Conservation (phyloP, 2,329 filamentous ascomycete genomes). For the Davidsoniella virescens region DNA sequence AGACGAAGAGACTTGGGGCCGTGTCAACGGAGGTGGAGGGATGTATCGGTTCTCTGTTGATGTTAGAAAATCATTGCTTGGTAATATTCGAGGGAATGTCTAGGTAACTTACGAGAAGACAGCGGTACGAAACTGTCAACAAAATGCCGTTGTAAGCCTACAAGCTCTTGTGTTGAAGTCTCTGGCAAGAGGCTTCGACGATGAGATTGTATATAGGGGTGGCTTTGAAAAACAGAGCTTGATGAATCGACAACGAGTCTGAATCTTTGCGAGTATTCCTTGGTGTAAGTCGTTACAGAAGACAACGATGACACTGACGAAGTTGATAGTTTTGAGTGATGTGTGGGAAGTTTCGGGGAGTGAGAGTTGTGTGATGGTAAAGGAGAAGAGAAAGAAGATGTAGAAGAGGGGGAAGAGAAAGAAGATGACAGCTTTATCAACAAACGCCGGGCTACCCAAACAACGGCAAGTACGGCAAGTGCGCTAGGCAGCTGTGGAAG, state of each 20-base stretch:
- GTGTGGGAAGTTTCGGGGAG: neutral
- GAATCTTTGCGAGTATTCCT: neutral
- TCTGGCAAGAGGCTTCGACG: neutral
- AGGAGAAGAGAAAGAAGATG: neutral
- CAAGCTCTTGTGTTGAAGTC: neutral
- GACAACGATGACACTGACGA: neutral
- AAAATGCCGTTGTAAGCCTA: constrained; percentile 6
- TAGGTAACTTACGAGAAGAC: neutral
- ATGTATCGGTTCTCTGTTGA: neutral
- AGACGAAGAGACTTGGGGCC: constrained; percentile 27
- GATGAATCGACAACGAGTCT: no score
- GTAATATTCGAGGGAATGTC: neutral
- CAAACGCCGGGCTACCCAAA: neutral
- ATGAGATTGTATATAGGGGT: neutral
- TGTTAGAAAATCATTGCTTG: neutral
- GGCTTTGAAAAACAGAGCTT: neutral
- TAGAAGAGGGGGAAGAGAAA: neutral
- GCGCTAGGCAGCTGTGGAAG: constrained; percentile 1
- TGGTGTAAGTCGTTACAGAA: constrained; percentile 8
- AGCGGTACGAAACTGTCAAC: neutral
- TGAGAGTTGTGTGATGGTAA: neutral
- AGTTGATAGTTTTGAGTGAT: neutral
- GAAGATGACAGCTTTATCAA: neutral
- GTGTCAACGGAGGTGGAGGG: constrained; percentile 33
- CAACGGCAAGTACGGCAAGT: constrained; percentile 1